Evolutionary conservation across 805 yeast species (phyloP).

Genomic region (Saturnispora dispora): DNA sequence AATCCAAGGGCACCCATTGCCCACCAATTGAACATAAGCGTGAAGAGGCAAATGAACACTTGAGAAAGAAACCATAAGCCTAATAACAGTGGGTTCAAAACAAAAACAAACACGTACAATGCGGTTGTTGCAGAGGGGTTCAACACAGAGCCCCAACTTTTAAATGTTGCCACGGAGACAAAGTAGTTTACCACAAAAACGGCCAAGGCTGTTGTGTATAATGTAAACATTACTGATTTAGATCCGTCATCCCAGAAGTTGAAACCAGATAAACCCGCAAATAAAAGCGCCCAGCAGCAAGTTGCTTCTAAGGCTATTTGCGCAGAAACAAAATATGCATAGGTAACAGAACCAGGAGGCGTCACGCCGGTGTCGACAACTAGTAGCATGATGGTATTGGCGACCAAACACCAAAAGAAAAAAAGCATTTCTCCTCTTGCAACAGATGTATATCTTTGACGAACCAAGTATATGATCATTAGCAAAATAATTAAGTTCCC

Average conservation of each 20-base stretch:
- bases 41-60: slow-evolving; percentile 52
- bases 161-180: slow-evolving; percentile 63
- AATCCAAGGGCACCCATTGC: slow-evolving; percentile 76
- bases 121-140: slow-evolving; percentile 50
- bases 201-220: slow-evolving; percentile 41
- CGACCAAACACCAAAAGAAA: slow-evolving; percentile 53
- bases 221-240: slow-evolving; percentile 44
- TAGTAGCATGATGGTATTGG: slow-evolving; percentile 53
- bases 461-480: slow-evolving; percentile 66
- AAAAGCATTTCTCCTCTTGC: slow-evolving; percentile 82
- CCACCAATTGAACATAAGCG: slow-evolving; percentile 69
- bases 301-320: slow-evolving; percentile 72
- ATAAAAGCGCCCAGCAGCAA: slow-evolving; percentile 57
- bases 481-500: slow-evolving; percentile 57
- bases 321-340: slow-evolving; percentile 73
- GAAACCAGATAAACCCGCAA: slow-evolving; percentile 74
- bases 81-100: slow-evolving; percentile 61
- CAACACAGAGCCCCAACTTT: slow-evolving; percentile 47
- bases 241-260: slow-evolving; percentile 97
- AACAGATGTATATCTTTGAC: slow-evolving; percentile 87
- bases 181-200: slow-evolving; percentile 63
- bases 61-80: slow-evolving; percentile 59
- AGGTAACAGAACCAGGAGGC: slow-evolving; percentile 72
- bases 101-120: slow-evolving; percentile 59
- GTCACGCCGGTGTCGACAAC: slow-evolving; percentile 88